Evolutionary conservation across 768 basidiomycete species (phyloP).

Genomic region (Boletus rubroflammeus): DNA sequence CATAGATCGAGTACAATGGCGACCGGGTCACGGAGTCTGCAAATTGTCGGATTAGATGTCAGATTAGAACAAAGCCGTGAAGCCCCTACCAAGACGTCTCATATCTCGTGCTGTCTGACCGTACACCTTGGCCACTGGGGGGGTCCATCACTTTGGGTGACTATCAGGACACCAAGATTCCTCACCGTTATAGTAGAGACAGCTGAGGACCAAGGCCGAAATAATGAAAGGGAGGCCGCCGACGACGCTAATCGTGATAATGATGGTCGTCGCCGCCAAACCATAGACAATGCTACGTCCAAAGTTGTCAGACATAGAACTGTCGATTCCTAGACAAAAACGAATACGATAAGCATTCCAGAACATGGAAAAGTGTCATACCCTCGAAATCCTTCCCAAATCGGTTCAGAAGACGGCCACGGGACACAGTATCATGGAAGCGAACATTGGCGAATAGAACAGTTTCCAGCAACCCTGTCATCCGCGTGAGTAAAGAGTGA

Average conservation of each 20-base stretch:
- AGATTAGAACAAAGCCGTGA: background rate
- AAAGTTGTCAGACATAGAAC: conserved; percentile 79
- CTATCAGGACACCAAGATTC: background rate
- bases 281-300: conserved; percentile 71
- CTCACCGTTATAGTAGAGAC: conserved; percentile 71
- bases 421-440: conserved; percentile 89
- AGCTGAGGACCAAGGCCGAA: conserved; percentile 51
- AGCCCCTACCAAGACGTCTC: conserved; percentile 62
- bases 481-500: conserved; percentile 12
- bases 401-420: conserved; percentile 78
- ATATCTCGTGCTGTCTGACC: conserved; percentile 87
- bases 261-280: conserved; percentile 66
- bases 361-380: background rate
- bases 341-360: conserved; percentile 6
- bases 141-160: conserved; percentile 4
- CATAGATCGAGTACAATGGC: conserved; percentile 45
- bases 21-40: conserved; percentile 48
- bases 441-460: conserved; percentile 86
- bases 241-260: conserved; percentile 70
- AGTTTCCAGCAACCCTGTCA: conserved; percentile 58
- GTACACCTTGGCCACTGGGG: conserved; percentile 48
- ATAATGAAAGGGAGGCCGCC: conserved; percentile 76
- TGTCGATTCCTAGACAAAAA: conserved; percentile 63
- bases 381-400: conserved; percentile 92
- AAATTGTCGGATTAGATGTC: background rate